Evolutionary conservation across 192 early-diverging fungal species (phyloP).

Genomic region (Entomortierella beljakovae): DNA sequence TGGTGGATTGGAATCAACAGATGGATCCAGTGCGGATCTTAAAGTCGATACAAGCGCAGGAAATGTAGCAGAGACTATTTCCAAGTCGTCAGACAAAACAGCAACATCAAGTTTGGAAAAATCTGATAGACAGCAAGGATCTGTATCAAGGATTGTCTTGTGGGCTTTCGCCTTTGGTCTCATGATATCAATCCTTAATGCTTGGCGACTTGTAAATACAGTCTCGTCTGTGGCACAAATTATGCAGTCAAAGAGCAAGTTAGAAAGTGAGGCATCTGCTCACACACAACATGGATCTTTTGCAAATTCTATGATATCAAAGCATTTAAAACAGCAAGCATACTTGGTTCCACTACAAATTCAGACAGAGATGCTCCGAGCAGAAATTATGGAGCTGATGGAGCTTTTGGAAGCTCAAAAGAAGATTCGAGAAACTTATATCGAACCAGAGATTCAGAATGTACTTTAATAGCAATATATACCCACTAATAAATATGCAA

Average conservation of each 20-base stretch:
- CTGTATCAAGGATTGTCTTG: neutral
- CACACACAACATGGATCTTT: neutral
- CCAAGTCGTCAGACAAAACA: neutral
- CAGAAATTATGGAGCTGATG: conserved; percentile 16
- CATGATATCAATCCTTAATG: conserved; percentile 14
- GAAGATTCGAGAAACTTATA: no score
- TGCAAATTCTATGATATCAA: neutral
- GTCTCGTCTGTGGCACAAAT: conserved; percentile 20
- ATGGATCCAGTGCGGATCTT: neutral
- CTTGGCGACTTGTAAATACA: conserved; percentile 17
- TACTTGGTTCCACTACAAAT: conserved; percentile 6
- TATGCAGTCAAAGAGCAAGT: neutral
- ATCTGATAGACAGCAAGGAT: neutral
- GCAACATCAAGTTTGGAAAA: neutral
- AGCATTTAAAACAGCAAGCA: neutral
- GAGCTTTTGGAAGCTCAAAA: neutral
- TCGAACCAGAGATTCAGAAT: no score
- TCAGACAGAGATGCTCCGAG: conserved; percentile 14
- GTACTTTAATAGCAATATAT: no score
- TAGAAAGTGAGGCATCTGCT: neutral
- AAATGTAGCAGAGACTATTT: neutral
- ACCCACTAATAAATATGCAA: no score
- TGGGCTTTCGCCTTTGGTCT: neutral
- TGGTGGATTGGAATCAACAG: no score
- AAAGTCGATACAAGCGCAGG: neutral